These are phyloP conservation scores for Wallacemonas collosoma DNA, from an alignment of 208 protist species.

Conservation along the genomic window DNA sequence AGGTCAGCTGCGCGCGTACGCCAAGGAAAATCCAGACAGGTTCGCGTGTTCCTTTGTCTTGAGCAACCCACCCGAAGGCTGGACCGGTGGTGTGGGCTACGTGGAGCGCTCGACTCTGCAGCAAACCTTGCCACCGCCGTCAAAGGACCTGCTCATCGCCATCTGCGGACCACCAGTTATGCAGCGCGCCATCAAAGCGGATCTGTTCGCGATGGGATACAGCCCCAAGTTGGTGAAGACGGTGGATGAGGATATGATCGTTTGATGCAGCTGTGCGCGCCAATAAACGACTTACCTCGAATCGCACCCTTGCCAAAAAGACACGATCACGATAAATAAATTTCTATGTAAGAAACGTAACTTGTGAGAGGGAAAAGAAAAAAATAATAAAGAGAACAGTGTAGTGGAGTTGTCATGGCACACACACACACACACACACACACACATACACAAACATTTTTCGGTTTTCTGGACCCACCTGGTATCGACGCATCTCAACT, in stretches of 20 bases:
- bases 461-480: too few relatives aligned
- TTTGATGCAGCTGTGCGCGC: slow-evolving; percentile 18
- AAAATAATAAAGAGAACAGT: too few relatives aligned
- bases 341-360: too few relatives aligned
- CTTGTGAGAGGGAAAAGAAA: too few relatives aligned
- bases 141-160: slow-evolving; percentile 69
- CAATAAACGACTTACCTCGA: too few relatives aligned
- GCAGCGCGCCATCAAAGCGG: slow-evolving; percentile 62
- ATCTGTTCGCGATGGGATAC: slow-evolving; percentile 56
- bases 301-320: too few relatives aligned
- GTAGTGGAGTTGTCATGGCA: too few relatives aligned
- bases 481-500: too few relatives aligned
- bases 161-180: slow-evolving; percentile 82
- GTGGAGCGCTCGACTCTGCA: slow-evolving; percentile 40
- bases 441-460: too few relatives aligned
- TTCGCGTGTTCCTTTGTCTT: slow-evolving; percentile 53
- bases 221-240: slow-evolving; percentile 61
- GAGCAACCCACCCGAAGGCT: slow-evolving; percentile 54
- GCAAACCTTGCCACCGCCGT: slow-evolving; percentile 44
- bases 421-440: too few relatives aligned
- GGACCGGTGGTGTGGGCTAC: slow-evolving; percentile 71
- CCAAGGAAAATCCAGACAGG: slow-evolving; percentile 44
- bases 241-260: slow-evolving; percentile 50
- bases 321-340: too few relatives aligned
- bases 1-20: slow-evolving; percentile 32